phyloP scores from a whole-genome alignment of 116 monocot genomes.

The Dioscorea cayenensis region DNA sequence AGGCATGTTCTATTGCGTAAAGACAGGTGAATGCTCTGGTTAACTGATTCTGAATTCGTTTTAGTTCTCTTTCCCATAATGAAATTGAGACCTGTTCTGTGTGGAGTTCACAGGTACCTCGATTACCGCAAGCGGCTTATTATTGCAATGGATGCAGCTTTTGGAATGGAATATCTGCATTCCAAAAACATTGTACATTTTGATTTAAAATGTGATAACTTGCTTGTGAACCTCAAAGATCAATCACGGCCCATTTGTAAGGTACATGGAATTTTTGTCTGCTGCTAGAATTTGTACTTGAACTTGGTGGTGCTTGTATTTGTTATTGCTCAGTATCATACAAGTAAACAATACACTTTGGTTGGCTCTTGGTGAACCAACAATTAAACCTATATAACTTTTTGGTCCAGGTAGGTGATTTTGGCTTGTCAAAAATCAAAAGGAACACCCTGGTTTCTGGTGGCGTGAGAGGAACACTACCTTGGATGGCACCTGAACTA shows the following conservation, averaged over 20 bases:
- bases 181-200: conserved; percentile 98
- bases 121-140: conserved; percentile 86
- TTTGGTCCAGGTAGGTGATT: conserved; percentile 81
- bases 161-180: conserved; percentile 98
- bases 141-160: conserved; percentile 97
- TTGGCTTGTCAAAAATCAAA: conserved; percentile 95
- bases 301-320: background rate
- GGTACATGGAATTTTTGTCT: conserved; percentile 25
- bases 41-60: background rate
- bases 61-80: background rate
- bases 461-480: conserved; percentile 89
- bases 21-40: conserved; percentile 45
- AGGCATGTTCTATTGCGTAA: conserved; percentile 79
- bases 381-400: background rate
- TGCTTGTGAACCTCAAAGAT: conserved; percentile 95
- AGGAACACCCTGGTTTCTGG: conserved; percentile 96
- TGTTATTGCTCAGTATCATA: background rate
- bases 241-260: conserved; percentile 87
- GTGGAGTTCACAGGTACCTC: conserved; percentile 48
- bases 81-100: background rate
- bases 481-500: conserved; percentile 98
- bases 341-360: background rate
- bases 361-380: background rate
- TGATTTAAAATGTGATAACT: conserved; percentile 97
- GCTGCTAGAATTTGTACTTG: background rate